Conservation (phyloP, 2,329 filamentous ascomycete species). For the Arthrobotrys sphaeroides region DNA sequence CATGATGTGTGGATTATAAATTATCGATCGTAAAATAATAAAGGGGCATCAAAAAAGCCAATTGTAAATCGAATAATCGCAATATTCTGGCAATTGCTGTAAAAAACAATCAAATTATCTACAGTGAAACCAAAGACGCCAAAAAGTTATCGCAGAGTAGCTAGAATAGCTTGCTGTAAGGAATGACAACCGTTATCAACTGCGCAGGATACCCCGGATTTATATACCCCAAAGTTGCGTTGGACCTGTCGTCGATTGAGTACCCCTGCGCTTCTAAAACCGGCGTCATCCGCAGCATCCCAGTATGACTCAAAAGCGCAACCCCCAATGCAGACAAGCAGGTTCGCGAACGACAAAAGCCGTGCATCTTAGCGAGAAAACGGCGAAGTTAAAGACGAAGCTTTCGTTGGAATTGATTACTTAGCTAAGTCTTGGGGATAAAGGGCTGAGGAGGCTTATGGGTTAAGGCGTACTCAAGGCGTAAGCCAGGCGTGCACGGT, state of each 20-base stretch:
- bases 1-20: background rate
- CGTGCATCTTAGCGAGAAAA: too few relatives aligned
- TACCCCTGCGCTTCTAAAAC: background rate
- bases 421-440: too few relatives aligned
- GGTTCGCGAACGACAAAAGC: too few relatives aligned
- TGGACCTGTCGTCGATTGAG: background rate
- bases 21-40: background rate
- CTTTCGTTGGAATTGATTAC: too few relatives aligned
- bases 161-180: too few relatives aligned
- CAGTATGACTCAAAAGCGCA: background rate
- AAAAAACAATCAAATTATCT: background rate
- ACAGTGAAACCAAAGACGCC: too few relatives aligned
- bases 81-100: too few relatives aligned
- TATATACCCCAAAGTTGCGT: background rate
- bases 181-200: too few relatives aligned
- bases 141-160: too few relatives aligned
- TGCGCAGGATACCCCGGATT: background rate
- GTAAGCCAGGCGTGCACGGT: background rate
- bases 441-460: too few relatives aligned
- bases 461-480: conserved; percentile 1
- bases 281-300: too few relatives aligned
- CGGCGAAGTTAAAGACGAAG: too few relatives aligned
- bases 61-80: background rate
- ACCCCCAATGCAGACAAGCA: background rate
- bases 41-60: background rate